Percentiles rank a stretch among this genome's conserved stretches.
These are phyloP conservation scores for Wickerhamiella alocasiicola DNA, from an alignment of 805 yeast species.

Conservation along the genomic window DNA sequence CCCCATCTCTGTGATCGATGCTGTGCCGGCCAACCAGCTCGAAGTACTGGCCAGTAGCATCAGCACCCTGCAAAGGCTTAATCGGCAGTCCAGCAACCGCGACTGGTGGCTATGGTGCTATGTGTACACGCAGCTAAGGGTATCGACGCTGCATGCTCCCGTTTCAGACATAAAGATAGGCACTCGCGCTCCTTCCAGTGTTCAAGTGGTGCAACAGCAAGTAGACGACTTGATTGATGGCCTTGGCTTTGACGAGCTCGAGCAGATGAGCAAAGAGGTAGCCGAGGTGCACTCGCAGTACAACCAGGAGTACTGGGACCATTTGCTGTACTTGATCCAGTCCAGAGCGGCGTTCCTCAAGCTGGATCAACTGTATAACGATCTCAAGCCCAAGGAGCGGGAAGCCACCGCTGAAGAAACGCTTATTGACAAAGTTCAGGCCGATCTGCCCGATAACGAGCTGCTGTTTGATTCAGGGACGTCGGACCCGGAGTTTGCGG, in stretches of 20 bases:
- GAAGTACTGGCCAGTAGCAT: constrained; percentile 1
- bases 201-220: neutral
- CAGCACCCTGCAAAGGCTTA: neutral
- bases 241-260: neutral
- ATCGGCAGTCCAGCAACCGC: neutral
- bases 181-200: neutral
- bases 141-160: neutral
- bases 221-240: constrained; percentile 5
- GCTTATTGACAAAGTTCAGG: neutral
- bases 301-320: constrained; percentile 6
- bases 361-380: neutral
- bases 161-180: neutral
- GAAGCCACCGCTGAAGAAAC: neutral
- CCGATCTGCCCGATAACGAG: constrained; percentile 5
- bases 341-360: constrained; percentile 1
- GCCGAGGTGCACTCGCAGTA: neutral
- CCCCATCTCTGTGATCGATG: constrained; percentile 8
- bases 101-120: constrained; percentile 10
- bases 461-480: constrained; percentile 6
- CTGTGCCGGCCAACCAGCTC: constrained; percentile 4
- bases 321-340: constrained; percentile 5
- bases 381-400: neutral
- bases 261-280: neutral
- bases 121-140: constrained; percentile 4
- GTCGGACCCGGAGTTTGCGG: constrained; percentile 9